Evolutionary conservation across 2,329 filamentous ascomycete species (phyloP), one percentile per base, ranked within the genome.

Genomic region (Chalaropsis ovoidea): DNA sequence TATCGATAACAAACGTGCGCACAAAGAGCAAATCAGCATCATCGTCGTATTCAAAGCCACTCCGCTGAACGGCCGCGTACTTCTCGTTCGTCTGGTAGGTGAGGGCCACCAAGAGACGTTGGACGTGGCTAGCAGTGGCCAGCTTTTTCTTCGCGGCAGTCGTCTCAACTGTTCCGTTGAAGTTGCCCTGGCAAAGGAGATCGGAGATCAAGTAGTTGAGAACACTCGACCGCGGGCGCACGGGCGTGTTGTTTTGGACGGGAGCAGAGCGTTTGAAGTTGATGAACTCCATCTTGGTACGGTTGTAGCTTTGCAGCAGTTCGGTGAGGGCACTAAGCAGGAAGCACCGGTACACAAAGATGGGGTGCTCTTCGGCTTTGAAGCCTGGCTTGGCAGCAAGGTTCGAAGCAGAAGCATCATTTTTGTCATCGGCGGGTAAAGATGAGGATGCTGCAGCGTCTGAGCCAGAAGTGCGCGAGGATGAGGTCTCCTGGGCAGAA

Each of bases 201-300:
- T 88, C 88, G 70, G 89, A 91, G 61, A 99, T 83, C 43, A 99
- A 81, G 72, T 99, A 99, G 74, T 97, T 96, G 69, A 99, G 79
- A 54, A 97, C 88, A 69, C 89, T 91, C 11, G 93, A 92, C 49
- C 94, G 86, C 65, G 94, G 94, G 75, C 97, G 97, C 17, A 95
- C 92, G 4, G 94, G 94, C 1, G 94, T 97, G 64, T 85, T 86
- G 11, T 87, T 87, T 70, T 90, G 87, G 56, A 90, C 82, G 60
- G 93, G 90, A 64, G 91, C 89, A 72, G 92, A 96, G 68, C 93
- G 87, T 70, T 95, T 97, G 77, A 96, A 99, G 75, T 96, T 97
- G 78, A 99, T 96, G 73, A 99, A 97, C 73, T 99, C 95, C 54
- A 99, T 85, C 80, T 99, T 99, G 8, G 91, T 90, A 64, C 91